A percentile compares a stretch with the other conserved stretches of the same genome.
These are phyloP conservation scores for Leccinum pachyderme DNA, from an alignment of 1,284 basidiomycete genomes.

Conservation along the genomic window DNA sequence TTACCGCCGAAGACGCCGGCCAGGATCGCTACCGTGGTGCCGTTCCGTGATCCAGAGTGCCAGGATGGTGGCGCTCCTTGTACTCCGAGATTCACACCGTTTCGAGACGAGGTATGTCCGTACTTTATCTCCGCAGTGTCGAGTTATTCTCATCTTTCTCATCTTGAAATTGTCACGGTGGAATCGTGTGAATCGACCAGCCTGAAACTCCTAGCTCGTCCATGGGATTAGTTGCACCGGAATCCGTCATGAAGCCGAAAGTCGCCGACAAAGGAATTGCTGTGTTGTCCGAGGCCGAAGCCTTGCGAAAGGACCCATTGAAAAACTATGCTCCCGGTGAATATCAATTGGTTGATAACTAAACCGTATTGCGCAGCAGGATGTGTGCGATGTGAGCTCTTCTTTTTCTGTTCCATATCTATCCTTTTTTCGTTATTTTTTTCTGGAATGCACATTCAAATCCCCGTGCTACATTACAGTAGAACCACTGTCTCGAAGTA, in stretches of 20 bases:
- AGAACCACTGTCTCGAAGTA: not conserved
- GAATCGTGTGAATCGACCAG: constrained; percentile 17
- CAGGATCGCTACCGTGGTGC: constrained; percentile 31
- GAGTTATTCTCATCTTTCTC: constrained; percentile 3
- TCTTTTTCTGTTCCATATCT: constrained; percentile 15
- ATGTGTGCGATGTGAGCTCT: not conserved
- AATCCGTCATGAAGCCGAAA: constrained; percentile 63
- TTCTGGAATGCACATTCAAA: not conserved
- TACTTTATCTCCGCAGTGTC: constrained; percentile 1
- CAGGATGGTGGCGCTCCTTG: constrained; percentile 32
- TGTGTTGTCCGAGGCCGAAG: constrained; percentile 64
- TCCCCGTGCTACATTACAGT: constrained; percentile 3
- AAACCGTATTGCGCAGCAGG: constrained; percentile 8
- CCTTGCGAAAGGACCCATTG: constrained; percentile 70
- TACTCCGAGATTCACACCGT: constrained; percentile 63
- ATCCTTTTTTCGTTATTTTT: not conserved
- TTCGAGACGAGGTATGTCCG: constrained; percentile 59
- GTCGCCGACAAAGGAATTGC: constrained; percentile 40
- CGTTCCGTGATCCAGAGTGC: constrained; percentile 40
- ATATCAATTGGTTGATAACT: constrained; percentile 19
- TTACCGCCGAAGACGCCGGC: constrained; percentile 31
- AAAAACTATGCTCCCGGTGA: constrained; percentile 60
- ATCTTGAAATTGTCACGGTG: constrained; percentile 1
- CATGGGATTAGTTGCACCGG: constrained; percentile 30
- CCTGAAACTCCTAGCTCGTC: constrained; percentile 32